Evolutionary conservation across 2,329 filamentous ascomycete species (phyloP).

Genomic region (Trichoderma lentiforme): DNA sequence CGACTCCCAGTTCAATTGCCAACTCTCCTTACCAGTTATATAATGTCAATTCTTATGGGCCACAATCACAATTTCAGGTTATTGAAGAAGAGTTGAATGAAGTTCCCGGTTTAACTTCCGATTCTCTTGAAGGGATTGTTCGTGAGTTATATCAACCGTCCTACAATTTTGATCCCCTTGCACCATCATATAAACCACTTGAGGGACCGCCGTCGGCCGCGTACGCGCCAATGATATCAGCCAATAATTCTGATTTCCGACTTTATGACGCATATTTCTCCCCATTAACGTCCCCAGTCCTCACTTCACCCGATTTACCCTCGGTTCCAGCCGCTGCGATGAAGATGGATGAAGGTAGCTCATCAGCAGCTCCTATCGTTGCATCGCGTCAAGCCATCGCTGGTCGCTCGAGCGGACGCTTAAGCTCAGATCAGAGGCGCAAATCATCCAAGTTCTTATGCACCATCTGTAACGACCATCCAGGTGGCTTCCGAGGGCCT

Average conservation of each 20-base stretch:
- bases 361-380: background rate
- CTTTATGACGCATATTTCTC: too few species aligned
- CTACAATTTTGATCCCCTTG: background rate
- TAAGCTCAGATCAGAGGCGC: background rate
- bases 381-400: background rate
- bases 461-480: background rate
- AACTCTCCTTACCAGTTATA: background rate
- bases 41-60: background rate
- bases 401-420: background rate
- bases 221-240: background rate
- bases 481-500: background rate
- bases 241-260: too few species aligned
- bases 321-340: background rate
- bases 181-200: background rate
- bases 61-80: background rate
- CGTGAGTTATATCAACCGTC: background rate
- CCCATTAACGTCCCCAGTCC: background rate
- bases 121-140: background rate
- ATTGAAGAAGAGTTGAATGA: background rate
- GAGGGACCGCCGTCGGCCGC: background rate
- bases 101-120: background rate
- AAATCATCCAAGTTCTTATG: background rate
- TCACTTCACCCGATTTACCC: background rate
- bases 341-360: background rate
- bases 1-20: background rate